A percentile compares a stretch with the other conserved stretches of the same genome.
These are phyloP conservation scores for Mycena metata DNA, from an alignment of 768 basidiomycete species.

Conservation along the genomic window DNA sequence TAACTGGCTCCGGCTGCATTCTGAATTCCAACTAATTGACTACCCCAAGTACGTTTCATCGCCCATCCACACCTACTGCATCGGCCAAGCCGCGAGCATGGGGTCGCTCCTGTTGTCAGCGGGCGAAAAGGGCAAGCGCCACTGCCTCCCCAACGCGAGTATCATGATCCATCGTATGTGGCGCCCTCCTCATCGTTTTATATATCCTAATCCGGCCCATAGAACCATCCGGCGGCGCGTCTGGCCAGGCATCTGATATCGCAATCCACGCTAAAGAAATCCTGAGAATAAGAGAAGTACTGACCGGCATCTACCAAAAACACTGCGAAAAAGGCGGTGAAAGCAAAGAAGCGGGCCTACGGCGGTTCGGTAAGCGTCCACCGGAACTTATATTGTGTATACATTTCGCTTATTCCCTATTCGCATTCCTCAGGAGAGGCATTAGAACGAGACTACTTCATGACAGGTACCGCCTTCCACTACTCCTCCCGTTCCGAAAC, in stretches of 20 bases:
- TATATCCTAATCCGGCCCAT: slow-evolving; percentile 36
- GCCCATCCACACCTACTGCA: slow-evolving; percentile 96
- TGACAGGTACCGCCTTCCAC: slow-evolving; percentile 74
- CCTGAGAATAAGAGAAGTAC: slow-evolving; percentile 83
- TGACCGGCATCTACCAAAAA: slow-evolving; percentile 90
- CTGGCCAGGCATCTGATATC: slow-evolving; percentile 96
- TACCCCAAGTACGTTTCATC: slow-evolving; percentile 84
- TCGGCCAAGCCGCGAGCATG: slow-evolving; percentile 97
- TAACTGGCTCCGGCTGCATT: slow-evolving; percentile 34
- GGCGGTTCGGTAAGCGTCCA: slow-evolving; percentile 78
- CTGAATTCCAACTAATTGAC: slow-evolving; percentile 40
- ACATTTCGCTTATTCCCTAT: slow-evolving; percentile 42
- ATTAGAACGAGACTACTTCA: slow-evolving; percentile 94
- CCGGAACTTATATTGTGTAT: slow-evolving; percentile 21
- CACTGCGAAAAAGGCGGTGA: slow-evolving; percentile 85
- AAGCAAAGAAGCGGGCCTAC: slow-evolving; percentile 69
- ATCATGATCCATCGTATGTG: slow-evolving; percentile 97
- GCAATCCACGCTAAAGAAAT: slow-evolving; percentile 99
- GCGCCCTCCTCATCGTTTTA: slow-evolving; percentile 41
- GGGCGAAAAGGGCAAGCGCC: slow-evolving; percentile 91
- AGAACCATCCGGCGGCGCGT: slow-evolving; percentile 98
- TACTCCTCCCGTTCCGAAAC: slow-evolving; percentile 32
- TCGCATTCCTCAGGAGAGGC: slow-evolving; percentile 73
- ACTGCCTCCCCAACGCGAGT: slow-evolving; percentile 92
- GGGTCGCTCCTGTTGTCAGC: slow-evolving; percentile 93